Evolutionary conservation across 352 stramenopile species (phyloP).

Genomic region (Phytophthora pisi): DNA sequence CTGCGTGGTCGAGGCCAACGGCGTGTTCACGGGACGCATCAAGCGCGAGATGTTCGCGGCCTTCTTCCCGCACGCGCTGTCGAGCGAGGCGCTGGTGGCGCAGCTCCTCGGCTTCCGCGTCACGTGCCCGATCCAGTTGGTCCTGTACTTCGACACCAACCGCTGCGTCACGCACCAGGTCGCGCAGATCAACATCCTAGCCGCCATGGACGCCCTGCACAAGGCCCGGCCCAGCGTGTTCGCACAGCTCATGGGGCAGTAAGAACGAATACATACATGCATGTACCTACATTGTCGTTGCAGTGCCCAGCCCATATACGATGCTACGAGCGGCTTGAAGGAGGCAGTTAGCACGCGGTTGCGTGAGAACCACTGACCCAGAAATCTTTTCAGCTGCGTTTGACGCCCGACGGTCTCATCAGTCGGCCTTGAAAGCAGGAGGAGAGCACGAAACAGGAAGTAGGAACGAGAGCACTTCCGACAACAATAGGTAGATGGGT

Average conservation of each 20-base stretch:
- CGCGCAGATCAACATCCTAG: conserved; percentile 2
- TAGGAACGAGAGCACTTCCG: too few species aligned
- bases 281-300: too few species aligned
- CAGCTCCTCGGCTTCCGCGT: conserved; percentile 1
- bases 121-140: conserved; percentile 1
- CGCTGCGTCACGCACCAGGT: conserved; percentile 3
- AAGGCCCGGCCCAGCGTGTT: neutral
- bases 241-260: neutral
- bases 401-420: conserved; percentile 2
- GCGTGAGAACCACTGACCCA: neutral
- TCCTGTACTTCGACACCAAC: conserved; percentile 3
- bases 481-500: neutral
- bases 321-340: neutral
- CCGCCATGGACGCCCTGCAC: conserved; percentile 1
- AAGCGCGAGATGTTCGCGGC: conserved; percentile 8
- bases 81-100: neutral
- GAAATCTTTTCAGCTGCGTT: conserved; percentile 19
- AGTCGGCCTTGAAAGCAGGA: neutral
- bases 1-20: conserved; percentile 8
- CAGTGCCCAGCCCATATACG: neutral
- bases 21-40: conserved; percentile 9
- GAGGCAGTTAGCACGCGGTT: neutral
- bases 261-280: neutral
- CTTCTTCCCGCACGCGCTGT: conserved; percentile 2
- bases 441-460: too few species aligned